phyloP scores from a whole-genome alignment of 352 stramenopile species.

The Globisporangium lucens region DNA sequence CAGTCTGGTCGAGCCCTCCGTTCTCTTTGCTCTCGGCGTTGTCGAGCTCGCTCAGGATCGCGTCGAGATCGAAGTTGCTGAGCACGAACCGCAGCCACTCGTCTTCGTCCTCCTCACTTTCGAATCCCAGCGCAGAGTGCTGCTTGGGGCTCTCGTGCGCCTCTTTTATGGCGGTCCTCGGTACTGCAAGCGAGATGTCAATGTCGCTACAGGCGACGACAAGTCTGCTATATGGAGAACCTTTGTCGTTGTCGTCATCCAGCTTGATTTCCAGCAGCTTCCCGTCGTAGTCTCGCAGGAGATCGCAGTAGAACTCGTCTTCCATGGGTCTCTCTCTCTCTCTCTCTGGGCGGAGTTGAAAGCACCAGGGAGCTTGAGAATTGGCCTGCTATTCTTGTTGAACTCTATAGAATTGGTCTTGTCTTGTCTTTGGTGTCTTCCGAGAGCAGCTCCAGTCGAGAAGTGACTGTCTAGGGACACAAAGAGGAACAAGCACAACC shows the following conservation, averaged over 20 bases:
- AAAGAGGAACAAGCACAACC: not conserved
- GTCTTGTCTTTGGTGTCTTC: not conserved
- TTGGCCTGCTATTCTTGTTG: not conserved
- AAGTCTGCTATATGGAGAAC: not conserved
- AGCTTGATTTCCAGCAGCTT: constrained; percentile 36
- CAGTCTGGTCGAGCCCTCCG: not conserved
- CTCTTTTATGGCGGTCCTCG: not conserved
- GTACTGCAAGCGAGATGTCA: constrained; percentile 1
- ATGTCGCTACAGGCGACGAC: not conserved
- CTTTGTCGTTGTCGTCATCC: constrained; percentile 14
- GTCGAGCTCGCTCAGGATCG: constrained; percentile 5
- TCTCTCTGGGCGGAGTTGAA: not conserved
- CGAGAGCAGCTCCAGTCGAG: constrained; percentile 6
- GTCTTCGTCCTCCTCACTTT: not conserved
- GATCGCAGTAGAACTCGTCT: constrained; percentile 26
- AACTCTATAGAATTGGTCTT: not conserved
- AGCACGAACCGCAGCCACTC: constrained; percentile 5
- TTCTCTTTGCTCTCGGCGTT: constrained; percentile 4
- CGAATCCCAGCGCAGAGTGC: not conserved
- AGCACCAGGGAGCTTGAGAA: not conserved
- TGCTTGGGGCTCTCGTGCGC: not conserved
- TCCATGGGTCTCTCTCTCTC: constrained; percentile 6
- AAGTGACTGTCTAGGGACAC: not conserved
- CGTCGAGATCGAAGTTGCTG: constrained; percentile 8
- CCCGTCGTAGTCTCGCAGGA: constrained; percentile 24